phyloP scores from a whole-genome alignment of 1,139 yeast species.

The Kazachstania sp. region DNA sequence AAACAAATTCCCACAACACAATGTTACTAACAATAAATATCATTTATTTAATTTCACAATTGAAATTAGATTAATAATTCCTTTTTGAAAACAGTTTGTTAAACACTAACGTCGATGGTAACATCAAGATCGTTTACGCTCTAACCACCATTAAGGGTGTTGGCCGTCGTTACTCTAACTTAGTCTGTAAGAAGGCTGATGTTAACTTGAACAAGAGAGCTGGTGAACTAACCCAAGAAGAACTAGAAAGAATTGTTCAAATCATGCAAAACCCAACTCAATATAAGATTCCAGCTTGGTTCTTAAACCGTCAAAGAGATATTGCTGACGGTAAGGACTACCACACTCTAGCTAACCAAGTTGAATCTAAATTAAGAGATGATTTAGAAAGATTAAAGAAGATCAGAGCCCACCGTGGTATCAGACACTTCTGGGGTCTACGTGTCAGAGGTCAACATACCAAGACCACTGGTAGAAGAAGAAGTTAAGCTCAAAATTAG shows the following conservation, averaged over 20 bases:
- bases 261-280: conserved; percentile 99
- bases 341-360: conserved; percentile 97
- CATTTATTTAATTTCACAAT: background rate
- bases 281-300: conserved; percentile 99
- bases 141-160: conserved; percentile 99
- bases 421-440: conserved; percentile 99
- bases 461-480: conserved; percentile 97
- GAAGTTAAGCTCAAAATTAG: conserved; percentile 24
- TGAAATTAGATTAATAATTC: too few species aligned
- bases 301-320: conserved; percentile 99
- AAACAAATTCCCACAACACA: background rate
- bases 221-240: conserved; percentile 99
- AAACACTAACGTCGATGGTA: conserved; percentile 99
- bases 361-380: conserved; percentile 99
- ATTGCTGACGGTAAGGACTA: conserved; percentile 97
- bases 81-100: conserved; percentile 56
- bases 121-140: conserved; percentile 99
- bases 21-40: conserved; percentile 1
- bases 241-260: conserved; percentile 98
- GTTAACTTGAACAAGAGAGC: conserved; percentile 98
- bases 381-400: conserved; percentile 99
- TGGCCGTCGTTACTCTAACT: conserved; percentile 99
- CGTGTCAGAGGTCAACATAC: conserved; percentile 99
- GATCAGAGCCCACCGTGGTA: conserved; percentile 99
- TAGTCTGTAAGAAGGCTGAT: conserved; percentile 99